phyloP scores from a whole-genome alignment of 768 basidiomycete species.

The Lactifluus echinatus region DNA sequence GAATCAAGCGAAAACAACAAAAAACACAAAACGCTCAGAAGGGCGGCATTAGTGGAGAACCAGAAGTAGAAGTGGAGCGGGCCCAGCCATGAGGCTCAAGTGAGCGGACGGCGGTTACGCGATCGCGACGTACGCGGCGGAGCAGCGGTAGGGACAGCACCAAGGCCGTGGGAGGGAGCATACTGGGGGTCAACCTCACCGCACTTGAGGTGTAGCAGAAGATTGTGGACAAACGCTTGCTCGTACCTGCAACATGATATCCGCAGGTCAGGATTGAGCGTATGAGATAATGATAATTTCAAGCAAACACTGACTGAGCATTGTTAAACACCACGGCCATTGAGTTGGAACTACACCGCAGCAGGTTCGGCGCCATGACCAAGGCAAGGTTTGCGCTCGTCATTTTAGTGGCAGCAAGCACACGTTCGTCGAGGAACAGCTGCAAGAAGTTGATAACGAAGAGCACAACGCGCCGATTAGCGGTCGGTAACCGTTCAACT shows the following conservation, averaged over 20 bases:
- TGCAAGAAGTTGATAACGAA: constrained; percentile 90
- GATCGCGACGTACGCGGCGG: constrained; percentile 46
- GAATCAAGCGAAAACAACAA: background rate
- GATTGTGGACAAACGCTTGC: constrained; percentile 79
- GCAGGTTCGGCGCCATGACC: constrained; percentile 86
- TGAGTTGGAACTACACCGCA: constrained; percentile 81
- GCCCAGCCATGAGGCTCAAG: background rate
- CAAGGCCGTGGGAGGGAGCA: constrained; percentile 69
- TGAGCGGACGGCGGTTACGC: constrained; percentile 37
- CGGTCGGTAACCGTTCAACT: constrained; percentile 69
- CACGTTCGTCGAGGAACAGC: constrained; percentile 73
- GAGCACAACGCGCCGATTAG: constrained; percentile 77
- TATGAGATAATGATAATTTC: background rate
- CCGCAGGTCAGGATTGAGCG: background rate
- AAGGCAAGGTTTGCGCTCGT: constrained; percentile 80
- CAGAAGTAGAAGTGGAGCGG: background rate
- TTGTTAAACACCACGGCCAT: constrained; percentile 88
- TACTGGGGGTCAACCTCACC: constrained; percentile 69
- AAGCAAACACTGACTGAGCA: constrained; percentile 62
- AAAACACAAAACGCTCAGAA: background rate
- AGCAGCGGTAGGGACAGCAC: constrained; percentile 42
- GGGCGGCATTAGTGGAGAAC: background rate
- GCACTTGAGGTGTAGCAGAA: constrained; percentile 73
- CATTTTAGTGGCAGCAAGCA: constrained; percentile 76
- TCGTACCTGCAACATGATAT: constrained; percentile 43